Conservation (phyloP, 1,139 yeast genomes). For the Nakaseomyces uthaithaninus region DNA sequence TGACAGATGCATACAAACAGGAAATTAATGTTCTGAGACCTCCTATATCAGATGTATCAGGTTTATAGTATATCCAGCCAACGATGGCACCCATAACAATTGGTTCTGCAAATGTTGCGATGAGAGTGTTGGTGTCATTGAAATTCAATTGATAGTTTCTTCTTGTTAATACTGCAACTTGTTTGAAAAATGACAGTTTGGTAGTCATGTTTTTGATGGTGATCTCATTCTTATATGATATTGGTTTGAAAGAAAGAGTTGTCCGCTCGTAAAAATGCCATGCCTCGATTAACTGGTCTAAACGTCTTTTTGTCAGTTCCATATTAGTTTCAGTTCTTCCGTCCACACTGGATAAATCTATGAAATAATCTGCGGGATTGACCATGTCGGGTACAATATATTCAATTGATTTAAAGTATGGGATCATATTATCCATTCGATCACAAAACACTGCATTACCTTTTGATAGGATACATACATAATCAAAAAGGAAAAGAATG, state of each 20-base stretch:
- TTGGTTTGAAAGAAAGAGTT: constrained; percentile 15
- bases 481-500: constrained; percentile 60
- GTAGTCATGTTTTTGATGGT: constrained; percentile 22
- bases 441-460: constrained; percentile 61
- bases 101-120: constrained; percentile 49
- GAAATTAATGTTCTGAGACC: constrained; percentile 66
- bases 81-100: constrained; percentile 48
- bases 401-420: constrained; percentile 47
- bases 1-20: constrained; percentile 53
- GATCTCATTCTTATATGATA: constrained; percentile 12
- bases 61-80: constrained; percentile 74
- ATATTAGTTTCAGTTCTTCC: constrained; percentile 38
- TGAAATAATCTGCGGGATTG: constrained; percentile 58
- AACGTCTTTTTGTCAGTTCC: constrained; percentile 36
- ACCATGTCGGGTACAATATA: constrained; percentile 39
- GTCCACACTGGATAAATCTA: constrained; percentile 67
- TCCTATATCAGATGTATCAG: constrained; percentile 45
- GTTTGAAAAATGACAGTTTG: constrained; percentile 39
- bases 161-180: constrained; percentile 46
- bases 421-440: constrained; percentile 37
- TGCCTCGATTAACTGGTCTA: constrained; percentile 38
- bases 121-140: constrained; percentile 52
- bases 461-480: constrained; percentile 58
- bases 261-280: constrained; percentile 40
- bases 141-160: constrained; percentile 48